Evolutionary conservation across 305 asterid species (phyloP), one percentile per base, ranked within the genome.

Genomic region (Fraxinus floribunda): DNA sequence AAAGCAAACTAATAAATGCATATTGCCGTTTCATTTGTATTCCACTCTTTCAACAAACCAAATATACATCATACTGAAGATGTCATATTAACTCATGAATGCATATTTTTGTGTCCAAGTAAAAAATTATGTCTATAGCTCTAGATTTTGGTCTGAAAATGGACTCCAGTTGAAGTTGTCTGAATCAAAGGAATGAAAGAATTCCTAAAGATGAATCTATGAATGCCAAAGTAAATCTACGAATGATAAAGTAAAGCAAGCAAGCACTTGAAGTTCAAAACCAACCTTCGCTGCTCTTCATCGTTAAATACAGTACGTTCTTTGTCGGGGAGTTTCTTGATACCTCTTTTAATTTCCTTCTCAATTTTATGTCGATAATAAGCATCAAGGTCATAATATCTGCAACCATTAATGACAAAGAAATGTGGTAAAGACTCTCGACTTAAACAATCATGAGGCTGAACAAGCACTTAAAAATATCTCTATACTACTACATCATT

Each of bases 221-320:
- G 36, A 64, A 66, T 66, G 36, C 18, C 75, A 29, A 26, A 68
- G 34, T 68, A 68, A 24, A 66, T 24, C 74, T 26, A 29, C 18
- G 16, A 38, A 79, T 62, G 49, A 79, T 76, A 38, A 73, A 75
- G 39, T 52, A 78, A 73, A 75, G 39, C 75, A 30, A 4, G 39
- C 38, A 68, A 68, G 39, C 10, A 30, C 75, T 30, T 13, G 13
- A 24, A 68, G 41, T 75, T 20, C 60, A 22, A 22, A 9, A 81
- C 87, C 60, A 79, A 97, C 99, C 98, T 90, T 80, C 99, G 93
- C 55, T 91, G 93, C 87, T 94, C 98, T 90, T 97, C 99, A 86
- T 96, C 99, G 83, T 93, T 60, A 85, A 96, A 96, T 68, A 93
- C 85, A 44, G 92, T 92, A 66, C 98, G 98, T 79, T 96, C 99